Base-by-base conservation (phyloP, 129 eudicot genomes). In the Rutidosis leptorrhynchoides region DNA sequence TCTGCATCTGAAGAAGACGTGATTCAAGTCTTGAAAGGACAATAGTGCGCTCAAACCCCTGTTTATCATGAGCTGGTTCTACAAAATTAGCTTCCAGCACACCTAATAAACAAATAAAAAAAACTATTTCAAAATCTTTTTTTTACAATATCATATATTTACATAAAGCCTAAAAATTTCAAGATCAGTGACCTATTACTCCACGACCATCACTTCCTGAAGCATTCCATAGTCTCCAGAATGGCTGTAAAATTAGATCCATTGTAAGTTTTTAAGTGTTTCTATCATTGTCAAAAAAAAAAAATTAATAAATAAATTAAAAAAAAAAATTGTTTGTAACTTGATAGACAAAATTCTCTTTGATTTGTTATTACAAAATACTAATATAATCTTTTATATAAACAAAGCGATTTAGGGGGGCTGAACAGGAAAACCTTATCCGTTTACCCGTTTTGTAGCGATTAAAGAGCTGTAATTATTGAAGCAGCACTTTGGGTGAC, bases 161-260 rank as follows among this genome's bases (percentile, higher is more conserved):
- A 16, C 55, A 68, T 49, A 37, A 58, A 27, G 71, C 62, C 30
- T 66, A 26, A 20, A 57, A 48, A 62, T 49, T 37, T 60, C 28
- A 37, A 72, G 26, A 76, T 29, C 17, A 35, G 46, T 73, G 53
- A 88, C 99, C 99, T 83, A 93, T 89, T 33, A 93, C 96, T 71
- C 99, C 99, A 68, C 96, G 96, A 35, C 99, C 99, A 76, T 86
- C 99, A 76, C 96, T 93, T 80, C 99, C 99, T 48, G 95, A 67
- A 71, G 92, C 77, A 82, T 82, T 84, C 99, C 99, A 93, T 11
- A 93, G 80, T 81, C 95, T 89, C 99, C 99, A 93, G 79, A 93
- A 93, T 65, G 99, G 99, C 96, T 93, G 84, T 66, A 65, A 78
- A 73, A 65, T 56, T 40, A 49, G 15, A 57, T 46, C 43, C 33